Conservation (phyloP, 2,329 filamentous ascomycete species). For the Penicillium sp. region DNA sequence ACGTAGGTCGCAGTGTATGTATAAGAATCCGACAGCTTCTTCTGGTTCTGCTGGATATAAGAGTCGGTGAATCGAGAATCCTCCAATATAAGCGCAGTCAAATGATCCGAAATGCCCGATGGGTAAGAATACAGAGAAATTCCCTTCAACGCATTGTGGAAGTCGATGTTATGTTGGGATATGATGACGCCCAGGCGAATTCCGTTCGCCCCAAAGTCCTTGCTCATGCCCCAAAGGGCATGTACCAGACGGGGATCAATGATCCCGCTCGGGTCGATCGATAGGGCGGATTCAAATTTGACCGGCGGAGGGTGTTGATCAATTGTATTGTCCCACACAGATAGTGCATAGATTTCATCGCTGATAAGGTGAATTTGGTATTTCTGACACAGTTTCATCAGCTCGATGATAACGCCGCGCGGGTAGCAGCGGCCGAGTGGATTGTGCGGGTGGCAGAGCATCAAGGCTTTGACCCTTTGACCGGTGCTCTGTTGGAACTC, state of each 20-base stretch:
- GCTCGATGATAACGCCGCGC: constrained; percentile 37
- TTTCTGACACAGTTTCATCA: constrained; percentile 52
- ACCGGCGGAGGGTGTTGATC: constrained; percentile 23
- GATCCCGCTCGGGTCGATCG: constrained; percentile 44
- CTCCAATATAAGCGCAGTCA: constrained; percentile 43
- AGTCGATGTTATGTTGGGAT: constrained; percentile 45
- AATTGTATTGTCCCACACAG: constrained; percentile 47
- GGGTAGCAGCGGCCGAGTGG: constrained; percentile 53
- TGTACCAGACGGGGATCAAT: constrained; percentile 54
- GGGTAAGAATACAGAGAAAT: constrained; percentile 49
- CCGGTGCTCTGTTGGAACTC: constrained; percentile 38
- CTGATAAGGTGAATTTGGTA: constrained; percentile 55
- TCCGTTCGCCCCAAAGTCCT: constrained; percentile 59
- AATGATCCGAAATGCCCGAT: constrained; percentile 44
- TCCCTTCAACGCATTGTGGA: constrained; percentile 43
- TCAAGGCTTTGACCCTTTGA: constrained; percentile 43
- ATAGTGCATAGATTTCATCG: constrained; percentile 61
- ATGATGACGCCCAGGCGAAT: constrained; percentile 54
- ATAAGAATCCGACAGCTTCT: constrained; percentile 43
- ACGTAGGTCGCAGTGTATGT: constrained; percentile 40
- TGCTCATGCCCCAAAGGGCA: constrained; percentile 48
- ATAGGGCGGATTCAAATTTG: constrained; percentile 49
- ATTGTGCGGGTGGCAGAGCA: constrained; percentile 55
- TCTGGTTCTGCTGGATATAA: constrained; percentile 48
- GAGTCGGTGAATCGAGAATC: constrained; percentile 45